These are phyloP conservation scores for Calamus simplicifolius DNA, from an alignment of 176 grass and related monocot genomes.

Conservation along the genomic window DNA sequence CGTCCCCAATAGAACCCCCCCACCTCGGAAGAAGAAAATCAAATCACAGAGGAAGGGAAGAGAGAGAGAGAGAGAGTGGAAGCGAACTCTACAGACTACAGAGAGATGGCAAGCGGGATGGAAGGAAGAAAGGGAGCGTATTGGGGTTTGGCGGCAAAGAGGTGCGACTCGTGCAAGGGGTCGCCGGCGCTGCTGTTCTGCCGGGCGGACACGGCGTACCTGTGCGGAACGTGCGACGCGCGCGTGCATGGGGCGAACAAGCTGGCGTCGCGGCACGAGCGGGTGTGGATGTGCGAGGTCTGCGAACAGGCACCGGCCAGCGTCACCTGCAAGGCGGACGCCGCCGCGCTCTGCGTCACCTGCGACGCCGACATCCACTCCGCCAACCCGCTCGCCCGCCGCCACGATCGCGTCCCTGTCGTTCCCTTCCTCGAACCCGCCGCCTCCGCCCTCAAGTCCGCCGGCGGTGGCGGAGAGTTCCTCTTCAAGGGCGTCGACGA, in stretches of 20 bases:
- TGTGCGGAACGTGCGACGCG: conserved; percentile 2
- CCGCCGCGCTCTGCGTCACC: conserved; percentile 3
- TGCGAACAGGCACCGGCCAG: conserved; percentile 1
- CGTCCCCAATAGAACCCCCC: too few species aligned
- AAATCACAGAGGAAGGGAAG: too few species aligned
- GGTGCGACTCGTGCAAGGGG: conserved; percentile 11
- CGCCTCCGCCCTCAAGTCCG: neutral
- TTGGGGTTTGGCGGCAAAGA: neutral
- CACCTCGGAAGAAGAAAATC: too few species aligned
- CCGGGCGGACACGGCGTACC: conserved; percentile 14
- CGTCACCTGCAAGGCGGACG: conserved; percentile 15
- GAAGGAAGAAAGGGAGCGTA: neutral
- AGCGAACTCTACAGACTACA: neutral
- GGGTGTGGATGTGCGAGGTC: conserved; percentile 1
- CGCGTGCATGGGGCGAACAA: neutral
- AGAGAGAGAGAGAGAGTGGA: neutral
- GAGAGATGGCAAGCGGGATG: neutral
- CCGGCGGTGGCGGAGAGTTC: conserved; percentile 3
- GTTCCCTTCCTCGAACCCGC: conserved; percentile 9
- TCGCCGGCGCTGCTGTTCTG: conserved; percentile 2
- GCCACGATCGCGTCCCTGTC: conserved; percentile 9
- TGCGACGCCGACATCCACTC: conserved; percentile 20
- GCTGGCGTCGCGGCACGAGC: conserved; percentile 3
- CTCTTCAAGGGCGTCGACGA: neutral
- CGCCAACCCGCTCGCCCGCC: conserved; percentile 18